Evolutionary conservation across 208 protist genomes (phyloP).

Genomic region (Trypanosoma caninum): DNA sequence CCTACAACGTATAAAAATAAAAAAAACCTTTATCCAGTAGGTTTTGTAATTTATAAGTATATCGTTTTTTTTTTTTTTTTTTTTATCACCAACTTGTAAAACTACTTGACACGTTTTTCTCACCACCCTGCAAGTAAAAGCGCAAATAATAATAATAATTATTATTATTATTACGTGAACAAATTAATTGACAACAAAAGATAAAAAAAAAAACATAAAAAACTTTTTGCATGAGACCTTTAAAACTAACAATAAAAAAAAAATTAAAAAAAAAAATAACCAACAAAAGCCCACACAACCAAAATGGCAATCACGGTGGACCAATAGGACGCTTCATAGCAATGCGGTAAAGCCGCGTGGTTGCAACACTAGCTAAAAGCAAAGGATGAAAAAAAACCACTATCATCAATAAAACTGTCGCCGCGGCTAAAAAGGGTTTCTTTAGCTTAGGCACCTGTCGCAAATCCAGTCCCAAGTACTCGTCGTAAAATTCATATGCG

Average conservation of each 20-base stretch:
- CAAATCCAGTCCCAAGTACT: constrained; percentile 85
- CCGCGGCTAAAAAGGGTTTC: constrained; percentile 57
- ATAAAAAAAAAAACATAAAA: no score
- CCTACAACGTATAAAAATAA: neutral
- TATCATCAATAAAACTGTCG: constrained; percentile 67
- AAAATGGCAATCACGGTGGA: constrained; percentile 47
- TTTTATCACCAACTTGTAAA: neutral
- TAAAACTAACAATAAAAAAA: no score
- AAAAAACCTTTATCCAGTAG: neutral
- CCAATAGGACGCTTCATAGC: constrained; percentile 75
- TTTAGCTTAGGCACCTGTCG: constrained; percentile 71
- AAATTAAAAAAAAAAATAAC: constrained; percentile 20
- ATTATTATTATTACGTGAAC: no score
- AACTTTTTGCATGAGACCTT: no score
- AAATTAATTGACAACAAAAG: no score
- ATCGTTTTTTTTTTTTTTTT: neutral
- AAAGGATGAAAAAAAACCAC: constrained; percentile 77
- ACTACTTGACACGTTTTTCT: no score
- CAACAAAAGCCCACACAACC: constrained; percentile 11
- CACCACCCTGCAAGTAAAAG: no score
- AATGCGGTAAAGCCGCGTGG: constrained; percentile 79
- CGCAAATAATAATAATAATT: no score
- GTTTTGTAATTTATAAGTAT: neutral
- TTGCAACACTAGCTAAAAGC: constrained; percentile 78
- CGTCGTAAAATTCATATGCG: constrained; percentile 85